Conservation (phyloP, 2,329 filamentous ascomycete species). For the Botrytis byssoidea region DNA sequence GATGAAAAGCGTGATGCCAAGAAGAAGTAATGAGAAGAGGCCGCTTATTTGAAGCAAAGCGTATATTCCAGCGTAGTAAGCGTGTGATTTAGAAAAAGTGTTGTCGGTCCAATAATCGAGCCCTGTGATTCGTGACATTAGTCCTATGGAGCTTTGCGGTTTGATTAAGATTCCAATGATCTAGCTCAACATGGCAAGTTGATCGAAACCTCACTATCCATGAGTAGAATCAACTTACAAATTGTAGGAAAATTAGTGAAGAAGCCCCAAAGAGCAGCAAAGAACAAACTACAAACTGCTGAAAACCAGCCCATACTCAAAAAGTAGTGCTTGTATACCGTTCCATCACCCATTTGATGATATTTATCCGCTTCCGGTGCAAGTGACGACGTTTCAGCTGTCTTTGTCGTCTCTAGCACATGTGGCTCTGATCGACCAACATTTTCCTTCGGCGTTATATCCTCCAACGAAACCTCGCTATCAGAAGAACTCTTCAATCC, state of each 20-base stretch:
- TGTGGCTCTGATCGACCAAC: background rate
- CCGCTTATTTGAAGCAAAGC: slow-evolving; percentile 34
- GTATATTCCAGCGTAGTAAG: slow-evolving; percentile 36
- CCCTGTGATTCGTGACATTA: slow-evolving; percentile 20
- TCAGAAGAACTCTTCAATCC: slow-evolving; percentile 28
- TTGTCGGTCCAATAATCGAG: slow-evolving; percentile 36
- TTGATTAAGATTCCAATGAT: background rate
- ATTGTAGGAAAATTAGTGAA: slow-evolving; percentile 37
- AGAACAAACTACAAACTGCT: slow-evolving; percentile 24
- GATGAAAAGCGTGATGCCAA: slow-evolving; percentile 28
- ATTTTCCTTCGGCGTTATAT: slow-evolving; percentile 6
- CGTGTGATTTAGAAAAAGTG: slow-evolving; percentile 22
- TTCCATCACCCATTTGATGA: slow-evolving; percentile 24
- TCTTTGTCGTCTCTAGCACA: background rate
- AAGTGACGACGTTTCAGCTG: slow-evolving; percentile 4
- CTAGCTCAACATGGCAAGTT: background rate
- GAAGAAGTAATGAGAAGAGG: slow-evolving; percentile 30
- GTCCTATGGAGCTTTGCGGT: background rate
- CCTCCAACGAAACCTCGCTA: slow-evolving; percentile 18
- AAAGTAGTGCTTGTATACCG: slow-evolving; percentile 32
- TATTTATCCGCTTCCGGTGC: slow-evolving; percentile 37
- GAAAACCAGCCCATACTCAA: slow-evolving; percentile 25
- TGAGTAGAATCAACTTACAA: slow-evolving; percentile 25
- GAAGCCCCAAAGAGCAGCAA: slow-evolving; percentile 29
- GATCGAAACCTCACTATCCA: background rate